phyloP scores from a whole-genome alignment of 371 early-diverging fungal species.

The Lichtheimia hyalospora region DNA sequence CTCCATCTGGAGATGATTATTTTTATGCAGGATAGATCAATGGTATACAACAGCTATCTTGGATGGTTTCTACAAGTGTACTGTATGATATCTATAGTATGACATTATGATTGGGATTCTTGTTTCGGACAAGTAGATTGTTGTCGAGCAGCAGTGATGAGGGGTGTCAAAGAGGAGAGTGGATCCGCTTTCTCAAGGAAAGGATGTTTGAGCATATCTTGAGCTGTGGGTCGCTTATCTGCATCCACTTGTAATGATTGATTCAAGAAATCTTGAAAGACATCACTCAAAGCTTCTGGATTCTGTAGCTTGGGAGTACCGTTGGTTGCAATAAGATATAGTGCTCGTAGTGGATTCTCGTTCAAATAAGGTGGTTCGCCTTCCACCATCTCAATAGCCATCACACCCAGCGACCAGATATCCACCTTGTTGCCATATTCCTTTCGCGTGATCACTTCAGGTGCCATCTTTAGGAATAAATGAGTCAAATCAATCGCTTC shows the following conservation, averaged over 20 bases:
- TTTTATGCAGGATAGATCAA: no score
- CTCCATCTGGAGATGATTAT: no score
- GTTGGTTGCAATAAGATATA: constrained; percentile 94
- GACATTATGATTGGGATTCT: no score
- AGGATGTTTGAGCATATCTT: constrained; percentile 80
- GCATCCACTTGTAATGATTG: constrained; percentile 81
- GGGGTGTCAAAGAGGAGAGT: constrained; percentile 74
- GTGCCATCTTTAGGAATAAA: constrained; percentile 74
- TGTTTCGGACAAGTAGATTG: neutral
- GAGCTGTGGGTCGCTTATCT: constrained; percentile 77
- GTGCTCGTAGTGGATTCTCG: constrained; percentile 82
- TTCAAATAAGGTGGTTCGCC: constrained; percentile 96
- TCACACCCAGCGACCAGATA: constrained; percentile 97
- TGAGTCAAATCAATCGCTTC: neutral
- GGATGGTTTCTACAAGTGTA: no score
- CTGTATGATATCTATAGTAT: no score
- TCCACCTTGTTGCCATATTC: constrained; percentile 89
- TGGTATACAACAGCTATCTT: no score
- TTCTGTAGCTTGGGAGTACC: constrained; percentile 93
- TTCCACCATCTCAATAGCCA: constrained; percentile 93
- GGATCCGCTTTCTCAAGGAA: constrained; percentile 88
- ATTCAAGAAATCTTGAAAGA: constrained; percentile 83
- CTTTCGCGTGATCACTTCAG: constrained; percentile 93
- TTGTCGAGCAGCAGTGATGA: constrained; percentile 88
- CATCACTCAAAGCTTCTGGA: constrained; percentile 74